Percentiles rank a stretch among this genome's conserved stretches.
phyloP scores from a whole-genome alignment of 1,284 basidiomycete genomes.

The Ceratobasidium sp. region DNA sequence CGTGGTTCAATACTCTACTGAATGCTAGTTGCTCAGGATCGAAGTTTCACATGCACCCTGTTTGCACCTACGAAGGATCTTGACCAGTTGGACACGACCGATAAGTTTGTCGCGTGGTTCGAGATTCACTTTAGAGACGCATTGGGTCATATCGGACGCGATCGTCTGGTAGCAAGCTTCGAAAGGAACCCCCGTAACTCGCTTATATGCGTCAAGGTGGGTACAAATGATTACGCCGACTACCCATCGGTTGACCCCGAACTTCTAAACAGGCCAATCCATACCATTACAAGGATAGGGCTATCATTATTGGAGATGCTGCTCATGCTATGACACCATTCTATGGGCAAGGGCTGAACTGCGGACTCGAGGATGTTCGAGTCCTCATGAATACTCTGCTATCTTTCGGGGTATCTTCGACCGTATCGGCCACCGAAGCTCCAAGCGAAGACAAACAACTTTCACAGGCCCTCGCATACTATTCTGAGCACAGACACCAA shows the following conservation, averaged over 20 bases:
- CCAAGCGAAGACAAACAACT: conserved; percentile 61
- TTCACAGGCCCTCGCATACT: conserved; percentile 69
- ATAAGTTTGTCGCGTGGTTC: conserved; percentile 78
- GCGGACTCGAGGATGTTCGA: conserved; percentile 95
- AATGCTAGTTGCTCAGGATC: conserved; percentile 60
- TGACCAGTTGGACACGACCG: conserved; percentile 65
- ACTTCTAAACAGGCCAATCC: conserved; percentile 68
- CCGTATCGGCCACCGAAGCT: conserved; percentile 47
- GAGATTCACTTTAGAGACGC: conserved; percentile 85
- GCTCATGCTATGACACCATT: conserved; percentile 98
- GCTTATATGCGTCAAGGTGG: conserved; percentile 88
- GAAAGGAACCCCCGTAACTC: conserved; percentile 82
- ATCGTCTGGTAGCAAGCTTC: conserved; percentile 76
- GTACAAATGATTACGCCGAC: conserved; percentile 43
- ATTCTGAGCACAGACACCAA: conserved; percentile 79
- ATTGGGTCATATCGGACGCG: conserved; percentile 79
- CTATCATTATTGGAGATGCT: conserved; percentile 88
- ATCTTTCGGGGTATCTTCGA: conserved; percentile 63
- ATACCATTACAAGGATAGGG: conserved; percentile 88
- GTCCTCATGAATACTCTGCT: conserved; percentile 80
- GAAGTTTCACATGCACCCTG: conserved; percentile 86
- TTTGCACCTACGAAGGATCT: conserved; percentile 87
- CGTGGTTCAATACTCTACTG: background rate
- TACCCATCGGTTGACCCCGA: conserved; percentile 43
- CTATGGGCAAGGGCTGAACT: conserved; percentile 97